A percentile compares a stretch with the other conserved stretches of the same genome.
These are phyloP conservation scores for Metarhizium guizhouense DNA, from an alignment of 2,329 filamentous ascomycete species.

Conservation along the genomic window DNA sequence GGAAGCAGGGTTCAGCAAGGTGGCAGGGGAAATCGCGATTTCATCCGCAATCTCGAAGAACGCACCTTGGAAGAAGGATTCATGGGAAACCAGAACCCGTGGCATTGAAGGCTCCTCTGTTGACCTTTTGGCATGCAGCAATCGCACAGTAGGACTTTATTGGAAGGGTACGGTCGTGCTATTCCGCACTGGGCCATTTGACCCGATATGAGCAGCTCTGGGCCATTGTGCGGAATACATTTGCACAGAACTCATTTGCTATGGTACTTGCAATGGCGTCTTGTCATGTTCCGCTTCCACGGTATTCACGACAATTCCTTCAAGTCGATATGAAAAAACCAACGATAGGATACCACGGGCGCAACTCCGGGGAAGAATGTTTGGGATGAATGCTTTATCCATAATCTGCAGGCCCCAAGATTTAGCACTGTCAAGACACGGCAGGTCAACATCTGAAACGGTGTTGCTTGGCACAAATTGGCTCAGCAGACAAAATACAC, in stretches of 20 bases:
- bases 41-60: constrained; percentile 91
- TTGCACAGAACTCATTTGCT: neutral
- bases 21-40: constrained; percentile 64
- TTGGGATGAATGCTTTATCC: neutral
- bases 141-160: neutral
- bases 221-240: neutral
- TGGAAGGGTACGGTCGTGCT: neutral
- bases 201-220: neutral
- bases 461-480: neutral
- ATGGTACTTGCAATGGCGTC: neutral
- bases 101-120: constrained; percentile 48
- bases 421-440: neutral
- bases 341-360: neutral
- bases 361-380: neutral
- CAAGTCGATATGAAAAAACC: neutral
- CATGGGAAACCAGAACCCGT: constrained; percentile 55
- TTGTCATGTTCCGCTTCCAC: neutral
- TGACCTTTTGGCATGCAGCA: constrained; percentile 53
- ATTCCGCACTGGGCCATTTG: neutral
- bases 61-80: constrained; percentile 89
- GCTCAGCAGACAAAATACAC: neutral
- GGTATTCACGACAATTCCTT: neutral
- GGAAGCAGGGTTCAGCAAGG: constrained; percentile 62
- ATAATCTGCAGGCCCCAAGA: neutral
- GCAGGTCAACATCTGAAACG: neutral